Evolutionary conservation across 1,139 yeast species (phyloP), one percentile per base, ranked within the genome.

Genomic region (Sugiyamaella paludigena): DNA sequence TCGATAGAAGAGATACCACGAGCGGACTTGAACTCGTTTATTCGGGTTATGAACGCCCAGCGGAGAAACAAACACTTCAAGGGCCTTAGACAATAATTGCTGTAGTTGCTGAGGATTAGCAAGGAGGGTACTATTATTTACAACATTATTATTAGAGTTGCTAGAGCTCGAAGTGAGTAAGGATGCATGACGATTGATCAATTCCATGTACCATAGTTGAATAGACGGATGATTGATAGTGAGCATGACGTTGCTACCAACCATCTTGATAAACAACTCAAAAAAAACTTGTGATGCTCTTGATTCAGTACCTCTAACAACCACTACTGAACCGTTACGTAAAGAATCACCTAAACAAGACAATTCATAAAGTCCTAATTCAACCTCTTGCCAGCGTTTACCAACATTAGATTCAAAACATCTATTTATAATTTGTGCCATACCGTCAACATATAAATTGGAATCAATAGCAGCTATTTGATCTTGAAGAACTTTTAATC

Each of bases 1-100:
- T 63, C 95, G 79, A 62, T 84, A 84, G 58, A 92, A 87, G 55
- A 91, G 72, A 65, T 88, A 92, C 96, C 98, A 92, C 45, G 94
- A 77, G 66, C 98, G 81, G 51, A 82, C 75, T 60, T 91, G 81
- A 9, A 91, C 96, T 55, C 81, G 54, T 26, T 49, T 54, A 55
- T 77, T 75, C 3, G 76, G 73, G 67, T 84, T 87, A 65, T 87
- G 89, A 53, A 92, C 78, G 11, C 97, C 98, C 58, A 83, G 75
- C 28, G 82, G 83, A 33, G 92, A 83, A 40, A 89, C 81, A 65
- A 92, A 92, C 28, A 86, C 77, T 57, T 86, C 86, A 53, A 92
- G 72, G 24, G 86, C 82, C 54, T 83, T 78, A 52, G 80, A 66
- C 9, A 87, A 72, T 41, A 87, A 71, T 36, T 78, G 82, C 33